Conservation (phyloP, 106 monocot genomes). For the Xerophyta viscosa region DNA sequence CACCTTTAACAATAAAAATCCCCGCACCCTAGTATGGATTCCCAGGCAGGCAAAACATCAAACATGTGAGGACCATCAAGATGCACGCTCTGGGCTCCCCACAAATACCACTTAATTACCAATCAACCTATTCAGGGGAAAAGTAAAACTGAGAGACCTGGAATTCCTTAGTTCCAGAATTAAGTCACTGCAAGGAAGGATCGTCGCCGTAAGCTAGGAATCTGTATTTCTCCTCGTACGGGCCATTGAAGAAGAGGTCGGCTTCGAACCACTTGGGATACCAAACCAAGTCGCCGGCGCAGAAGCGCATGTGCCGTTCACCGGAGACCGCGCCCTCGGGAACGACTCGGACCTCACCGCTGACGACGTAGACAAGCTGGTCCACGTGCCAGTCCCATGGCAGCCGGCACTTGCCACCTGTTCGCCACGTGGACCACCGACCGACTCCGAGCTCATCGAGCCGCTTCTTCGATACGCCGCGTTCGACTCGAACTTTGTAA, state of each 20-base stretch:
- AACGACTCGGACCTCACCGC: constrained; percentile 1
- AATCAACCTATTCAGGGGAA: no score
- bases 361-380: constrained; percentile 64
- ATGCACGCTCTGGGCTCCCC: no score
- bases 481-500: constrained; percentile 93
- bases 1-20: no score
- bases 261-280: constrained; percentile 98
- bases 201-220: constrained; percentile 85
- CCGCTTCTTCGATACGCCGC: constrained; percentile 33
- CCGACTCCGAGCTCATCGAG: constrained; percentile 36
- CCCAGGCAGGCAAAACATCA: no score
- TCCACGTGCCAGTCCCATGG: constrained; percentile 99
- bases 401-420: constrained; percentile 39
- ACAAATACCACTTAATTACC: no score
- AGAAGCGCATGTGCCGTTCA: constrained; percentile 77
- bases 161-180: no score
- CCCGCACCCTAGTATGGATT: no score
- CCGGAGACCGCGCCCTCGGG: constrained; percentile 16
- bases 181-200: neutral
- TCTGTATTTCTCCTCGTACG: constrained; percentile 87
- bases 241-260: constrained; percentile 78
- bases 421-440: no score
- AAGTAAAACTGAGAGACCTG: no score
- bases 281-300: constrained; percentile 75
- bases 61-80: no score